A percentile compares a stretch with the other conserved stretches of the same genome.
phyloP scores from a whole-genome alignment of 1,139 yeast genomes.

The Debaryomycetaceae sp. region DNA sequence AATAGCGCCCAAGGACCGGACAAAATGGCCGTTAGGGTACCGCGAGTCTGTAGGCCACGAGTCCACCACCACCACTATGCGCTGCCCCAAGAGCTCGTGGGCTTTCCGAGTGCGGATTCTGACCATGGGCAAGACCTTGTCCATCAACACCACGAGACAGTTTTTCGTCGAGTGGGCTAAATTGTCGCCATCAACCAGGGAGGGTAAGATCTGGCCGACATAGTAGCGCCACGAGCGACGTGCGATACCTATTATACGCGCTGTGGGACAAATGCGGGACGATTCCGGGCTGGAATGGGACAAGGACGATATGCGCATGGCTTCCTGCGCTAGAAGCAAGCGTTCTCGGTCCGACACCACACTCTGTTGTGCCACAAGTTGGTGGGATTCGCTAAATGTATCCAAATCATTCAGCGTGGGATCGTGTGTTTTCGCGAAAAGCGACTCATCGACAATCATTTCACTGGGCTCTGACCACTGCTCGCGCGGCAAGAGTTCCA shows the following conservation, averaged over 20 bases:
- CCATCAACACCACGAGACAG: conserved; percentile 84
- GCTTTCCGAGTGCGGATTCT: conserved; percentile 85
- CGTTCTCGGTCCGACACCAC: conserved; percentile 71
- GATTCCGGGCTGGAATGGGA: conserved; percentile 19
- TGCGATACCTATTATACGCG: conserved; percentile 76
- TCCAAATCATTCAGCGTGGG: conserved; percentile 44
- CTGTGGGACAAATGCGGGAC: conserved; percentile 70
- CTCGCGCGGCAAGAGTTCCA: conserved; percentile 75
- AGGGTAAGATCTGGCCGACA: conserved; percentile 87
- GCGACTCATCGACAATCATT: conserved; percentile 58
- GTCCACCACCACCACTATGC: conserved; percentile 87
- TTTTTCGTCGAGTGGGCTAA: conserved; percentile 54
- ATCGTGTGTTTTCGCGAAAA: conserved; percentile 51
- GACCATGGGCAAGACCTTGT: conserved; percentile 76
- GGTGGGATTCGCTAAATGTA: conserved; percentile 17
- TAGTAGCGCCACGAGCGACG: conserved; percentile 94
- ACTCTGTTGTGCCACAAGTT: neutral
- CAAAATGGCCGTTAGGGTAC: conserved; percentile 92
- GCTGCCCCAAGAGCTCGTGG: conserved; percentile 66
- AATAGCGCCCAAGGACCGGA: conserved; percentile 76
- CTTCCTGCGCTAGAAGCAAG: conserved; percentile 64
- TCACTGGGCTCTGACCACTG: conserved; percentile 86
- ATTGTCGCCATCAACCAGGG: conserved; percentile 51
- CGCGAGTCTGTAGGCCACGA: conserved; percentile 82
- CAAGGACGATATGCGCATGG: conserved; percentile 42